Percentiles rank a stretch among this genome's conserved stretches.
phyloP scores from a whole-genome alignment of 495 filamentous ascomycete genomes.

The Podospora australis region DNA sequence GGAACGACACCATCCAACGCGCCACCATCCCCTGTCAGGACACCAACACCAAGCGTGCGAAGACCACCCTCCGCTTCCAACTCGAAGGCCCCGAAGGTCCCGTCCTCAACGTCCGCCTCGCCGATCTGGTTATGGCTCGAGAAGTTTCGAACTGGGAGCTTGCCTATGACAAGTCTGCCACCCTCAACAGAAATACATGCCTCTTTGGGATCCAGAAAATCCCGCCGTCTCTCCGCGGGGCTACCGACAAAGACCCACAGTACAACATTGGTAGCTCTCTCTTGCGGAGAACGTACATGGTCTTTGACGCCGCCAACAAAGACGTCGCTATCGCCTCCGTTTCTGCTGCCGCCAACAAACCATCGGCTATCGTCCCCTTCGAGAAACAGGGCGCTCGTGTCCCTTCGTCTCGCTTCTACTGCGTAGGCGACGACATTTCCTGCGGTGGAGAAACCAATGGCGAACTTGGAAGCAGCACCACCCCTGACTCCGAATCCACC shows the following conservation, averaged over 20 bases:
- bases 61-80: neutral
- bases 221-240: neutral
- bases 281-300: slow-evolving; percentile 1
- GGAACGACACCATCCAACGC: neutral
- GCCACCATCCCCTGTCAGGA: slow-evolving; percentile 2
- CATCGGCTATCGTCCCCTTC: slow-evolving; percentile 4
- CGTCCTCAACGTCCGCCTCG: slow-evolving; percentile 1
- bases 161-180: neutral
- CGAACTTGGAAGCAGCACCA: neutral
- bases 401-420: slow-evolving; percentile 7
- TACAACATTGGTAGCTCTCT: slow-evolving; percentile 1
- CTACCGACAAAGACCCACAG: neutral
- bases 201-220: slow-evolving; percentile 4
- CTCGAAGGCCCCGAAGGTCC: slow-evolving; percentile 1
- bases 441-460: neutral
- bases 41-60: neutral
- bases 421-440: neutral
- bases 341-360: neutral
- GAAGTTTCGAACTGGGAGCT: neutral
- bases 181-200: neutral
- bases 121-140: neutral
- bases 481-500: neutral
- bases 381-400: slow-evolving; percentile 6
- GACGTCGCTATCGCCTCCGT: slow-evolving; percentile 1
- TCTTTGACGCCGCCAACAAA: slow-evolving; percentile 4